Conservation (phyloP, 1,139 yeast species). For the Debaryomyces nepalensis region DNA sequence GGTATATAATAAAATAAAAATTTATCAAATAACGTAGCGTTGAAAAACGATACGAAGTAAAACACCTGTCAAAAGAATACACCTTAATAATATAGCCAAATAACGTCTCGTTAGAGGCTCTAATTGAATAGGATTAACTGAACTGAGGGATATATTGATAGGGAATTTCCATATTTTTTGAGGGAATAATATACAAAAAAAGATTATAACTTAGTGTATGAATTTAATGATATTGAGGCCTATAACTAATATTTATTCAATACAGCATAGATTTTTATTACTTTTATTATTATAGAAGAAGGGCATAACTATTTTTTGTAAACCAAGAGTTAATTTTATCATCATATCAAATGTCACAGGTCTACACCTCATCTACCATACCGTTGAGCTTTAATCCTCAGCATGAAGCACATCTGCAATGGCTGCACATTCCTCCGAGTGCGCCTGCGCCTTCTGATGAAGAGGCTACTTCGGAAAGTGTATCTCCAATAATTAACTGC, state of each 20-base stretch:
- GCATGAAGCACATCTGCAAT: constrained; percentile 21
- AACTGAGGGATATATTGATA: background rate
- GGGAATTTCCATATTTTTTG: too few species aligned
- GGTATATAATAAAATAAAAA: constrained; percentile 1
- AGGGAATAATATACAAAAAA: background rate
- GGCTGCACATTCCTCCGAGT: constrained; percentile 12
- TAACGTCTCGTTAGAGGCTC: constrained; percentile 8
- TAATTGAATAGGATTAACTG: background rate
- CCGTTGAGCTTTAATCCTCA: constrained; percentile 43
- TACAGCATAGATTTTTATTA: constrained; percentile 8
- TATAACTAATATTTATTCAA: background rate
- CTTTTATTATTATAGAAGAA: background rate
- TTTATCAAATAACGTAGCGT: constrained; percentile 10
- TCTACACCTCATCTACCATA: constrained; percentile 47
- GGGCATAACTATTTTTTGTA: background rate
- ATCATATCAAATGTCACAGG: constrained; percentile 32
- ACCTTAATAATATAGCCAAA: background rate
- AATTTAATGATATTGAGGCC: background rate
- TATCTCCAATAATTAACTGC: constrained; percentile 61
- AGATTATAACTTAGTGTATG: background rate
- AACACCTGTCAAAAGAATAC: background rate
- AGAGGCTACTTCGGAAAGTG: constrained; percentile 1
- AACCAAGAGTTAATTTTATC: background rate
- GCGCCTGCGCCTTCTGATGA: constrained; percentile 10
- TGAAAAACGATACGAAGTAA: constrained; percentile 4